phyloP scores from a whole-genome alignment of 2,329 filamentous ascomycete genomes.

The Fusarium tjaetaba region DNA sequence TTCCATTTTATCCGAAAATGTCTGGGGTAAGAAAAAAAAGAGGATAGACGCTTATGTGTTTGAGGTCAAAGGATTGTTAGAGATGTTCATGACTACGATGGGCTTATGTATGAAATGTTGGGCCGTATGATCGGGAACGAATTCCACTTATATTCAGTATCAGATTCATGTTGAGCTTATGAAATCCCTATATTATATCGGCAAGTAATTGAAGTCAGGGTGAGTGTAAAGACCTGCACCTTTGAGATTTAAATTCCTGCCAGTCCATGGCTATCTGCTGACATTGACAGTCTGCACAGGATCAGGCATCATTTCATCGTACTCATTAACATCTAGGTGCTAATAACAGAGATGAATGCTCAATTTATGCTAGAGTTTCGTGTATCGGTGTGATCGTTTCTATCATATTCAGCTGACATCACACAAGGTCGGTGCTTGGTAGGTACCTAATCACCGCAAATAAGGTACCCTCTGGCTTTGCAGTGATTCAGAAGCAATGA shows the following conservation, averaged over 20 bases:
- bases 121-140: constrained; percentile 8
- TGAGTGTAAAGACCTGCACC: background rate
- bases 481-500: background rate
- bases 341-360: background rate
- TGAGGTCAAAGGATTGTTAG: constrained; percentile 10
- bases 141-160: constrained; percentile 28
- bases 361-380: background rate
- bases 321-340: no score
- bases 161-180: constrained; percentile 7
- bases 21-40: background rate
- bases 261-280: background rate
- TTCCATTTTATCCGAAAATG: background rate
- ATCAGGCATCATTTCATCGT: background rate
- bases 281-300: background rate
- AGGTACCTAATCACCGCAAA: background rate
- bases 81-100: constrained; percentile 23
- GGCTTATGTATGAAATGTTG: constrained; percentile 11
- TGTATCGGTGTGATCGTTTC: background rate
- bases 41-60: constrained; percentile 11
- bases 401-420: background rate
- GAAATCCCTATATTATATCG: constrained; percentile 5
- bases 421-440: background rate
- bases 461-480: no score
- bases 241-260: background rate
- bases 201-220: background rate